Evolutionary conservation across 805 yeast species (phyloP), one percentile per base, ranked within the genome.

Genomic region (Torulaspora indica): DNA sequence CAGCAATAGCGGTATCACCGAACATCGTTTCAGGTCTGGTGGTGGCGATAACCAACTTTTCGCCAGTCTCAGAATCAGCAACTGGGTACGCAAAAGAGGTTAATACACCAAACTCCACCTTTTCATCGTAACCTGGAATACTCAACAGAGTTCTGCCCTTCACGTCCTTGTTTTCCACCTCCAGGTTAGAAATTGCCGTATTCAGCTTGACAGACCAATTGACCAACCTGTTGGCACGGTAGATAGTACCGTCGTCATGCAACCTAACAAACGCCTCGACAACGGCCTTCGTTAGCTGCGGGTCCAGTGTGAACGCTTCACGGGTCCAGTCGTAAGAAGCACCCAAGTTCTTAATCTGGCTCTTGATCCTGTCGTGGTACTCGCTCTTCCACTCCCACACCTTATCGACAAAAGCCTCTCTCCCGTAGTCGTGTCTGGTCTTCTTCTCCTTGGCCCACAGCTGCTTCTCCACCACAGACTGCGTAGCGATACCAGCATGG

Each of bases 311-410:
- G 74, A 93, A 93, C 8, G 88, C 95, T 71, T 93, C 98, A 64
- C 91, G 82, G 29, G 76, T 64, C 98, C 98, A 93, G 66, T 90
- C 98, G 60, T 89, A 93, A 14, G 98, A 93, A 22, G 97, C 96
- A 67, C 98, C 98, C 63, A 93, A 76, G 51, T 79, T 79, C 67
- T 79, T 73, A 63, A 91, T 79, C 72, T 93, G 98, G 53, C 74
- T 64, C 72, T 85, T 86, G 67, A 93, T 93, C 59, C 85, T 83
- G 45, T 67, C 67, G 57, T 93, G 97, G 71, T 93, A 93, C 49
- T 84, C 89, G 51, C 89, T 95, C 67, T 93, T 93, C 98, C 98
- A 93, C 56, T 88, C 95, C 98, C 98, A 93, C 24, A 93, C 96
- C 63, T 84, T 82, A 30, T 76, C 82, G 45, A 86, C 71, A 56